Percentiles rank a stretch among this genome's conserved stretches.
These are phyloP conservation scores for Thielaviopsis euricoi DNA, from an alignment of 2,329 filamentous ascomycete species.

Conservation along the genomic window DNA sequence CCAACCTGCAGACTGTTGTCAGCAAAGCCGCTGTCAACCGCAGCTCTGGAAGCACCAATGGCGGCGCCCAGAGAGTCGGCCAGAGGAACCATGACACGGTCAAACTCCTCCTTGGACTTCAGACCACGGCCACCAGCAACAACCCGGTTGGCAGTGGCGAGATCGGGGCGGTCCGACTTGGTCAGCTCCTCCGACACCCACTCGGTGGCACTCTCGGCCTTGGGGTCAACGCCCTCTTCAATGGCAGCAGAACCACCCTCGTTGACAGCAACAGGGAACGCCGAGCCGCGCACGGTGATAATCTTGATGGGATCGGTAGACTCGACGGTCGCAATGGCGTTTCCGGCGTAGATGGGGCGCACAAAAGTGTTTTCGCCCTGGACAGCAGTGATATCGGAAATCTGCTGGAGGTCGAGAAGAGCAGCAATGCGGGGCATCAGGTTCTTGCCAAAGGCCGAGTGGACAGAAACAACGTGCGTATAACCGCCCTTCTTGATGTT, in stretches of 20 bases:
- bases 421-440: slow-evolving; percentile 82
- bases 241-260: slow-evolving; percentile 60
- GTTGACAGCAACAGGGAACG: slow-evolving; percentile 61
- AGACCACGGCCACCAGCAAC: slow-evolving; percentile 88
- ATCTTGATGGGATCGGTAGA: slow-evolving; percentile 74
- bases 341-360: slow-evolving; percentile 92
- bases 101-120: slow-evolving; percentile 97
- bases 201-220: slow-evolving; percentile 54
- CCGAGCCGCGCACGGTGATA: slow-evolving; percentile 82
- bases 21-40: slow-evolving; percentile 91
- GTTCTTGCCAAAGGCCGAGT: slow-evolving; percentile 95
- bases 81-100: slow-evolving; percentile 77
- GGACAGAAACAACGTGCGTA: slow-evolving; percentile 77
- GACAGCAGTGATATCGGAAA: slow-evolving; percentile 79
- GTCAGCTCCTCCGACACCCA: slow-evolving; percentile 91
- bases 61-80: slow-evolving; percentile 90
- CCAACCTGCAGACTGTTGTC: slow-evolving; percentile 98
- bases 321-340: slow-evolving; percentile 91
- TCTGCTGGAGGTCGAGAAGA: slow-evolving; percentile 77
- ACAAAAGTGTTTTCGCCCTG: slow-evolving; percentile 89
- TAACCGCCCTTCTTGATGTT: slow-evolving; percentile 94
- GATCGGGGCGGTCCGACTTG: slow-evolving; percentile 85
- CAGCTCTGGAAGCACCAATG: slow-evolving; percentile 84
- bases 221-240: slow-evolving; percentile 72
- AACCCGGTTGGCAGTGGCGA: slow-evolving; percentile 74